phyloP scores from a whole-genome alignment of 805 yeast species.

The Candida peoriensis region DNA sequence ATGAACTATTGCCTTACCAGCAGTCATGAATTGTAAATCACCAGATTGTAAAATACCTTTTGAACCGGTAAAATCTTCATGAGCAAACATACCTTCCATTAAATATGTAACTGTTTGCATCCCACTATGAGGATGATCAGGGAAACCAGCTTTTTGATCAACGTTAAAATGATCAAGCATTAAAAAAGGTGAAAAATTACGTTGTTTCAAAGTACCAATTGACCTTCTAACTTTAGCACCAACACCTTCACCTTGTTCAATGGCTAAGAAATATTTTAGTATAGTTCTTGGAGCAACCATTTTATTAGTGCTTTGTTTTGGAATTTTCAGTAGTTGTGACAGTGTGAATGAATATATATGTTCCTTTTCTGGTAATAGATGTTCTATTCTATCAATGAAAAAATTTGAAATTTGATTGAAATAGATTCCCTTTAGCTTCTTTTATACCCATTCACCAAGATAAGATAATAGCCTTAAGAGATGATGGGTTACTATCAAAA shows the following conservation, averaged over 20 bases:
- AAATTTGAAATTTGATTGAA: no score
- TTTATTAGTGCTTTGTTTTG: no score
- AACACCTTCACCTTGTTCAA: slow-evolving; percentile 77
- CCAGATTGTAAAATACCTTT: slow-evolving; percentile 73
- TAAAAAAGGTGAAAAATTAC: slow-evolving; percentile 78
- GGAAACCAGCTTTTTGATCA: slow-evolving; percentile 65
- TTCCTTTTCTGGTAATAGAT: no score
- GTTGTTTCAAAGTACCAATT: slow-evolving; percentile 60
- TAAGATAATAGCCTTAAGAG: no score
- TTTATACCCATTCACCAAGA: no score
- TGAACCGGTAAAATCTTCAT: slow-evolving; percentile 85
- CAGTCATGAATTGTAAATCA: slow-evolving; percentile 91
- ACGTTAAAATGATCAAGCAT: slow-evolving; percentile 76
- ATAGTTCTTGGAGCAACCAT: slow-evolving; percentile 38
- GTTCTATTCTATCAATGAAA: no score
- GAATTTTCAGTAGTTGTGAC: no score
- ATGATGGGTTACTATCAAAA: no score
- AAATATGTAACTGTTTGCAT: slow-evolving; percentile 75
- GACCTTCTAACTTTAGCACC: slow-evolving; percentile 86
- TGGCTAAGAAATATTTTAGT: slow-evolving; percentile 47
- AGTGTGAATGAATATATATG: no score
- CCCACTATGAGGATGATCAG: slow-evolving; percentile 81
- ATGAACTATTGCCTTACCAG: slow-evolving; percentile 83
- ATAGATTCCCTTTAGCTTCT: no score
- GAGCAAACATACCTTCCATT: slow-evolving; percentile 63